Percentiles rank a stretch among this genome's conserved stretches.
Conservation (phyloP, 202 grass and related monocot genomes). For the Carex arenaria region DNA sequence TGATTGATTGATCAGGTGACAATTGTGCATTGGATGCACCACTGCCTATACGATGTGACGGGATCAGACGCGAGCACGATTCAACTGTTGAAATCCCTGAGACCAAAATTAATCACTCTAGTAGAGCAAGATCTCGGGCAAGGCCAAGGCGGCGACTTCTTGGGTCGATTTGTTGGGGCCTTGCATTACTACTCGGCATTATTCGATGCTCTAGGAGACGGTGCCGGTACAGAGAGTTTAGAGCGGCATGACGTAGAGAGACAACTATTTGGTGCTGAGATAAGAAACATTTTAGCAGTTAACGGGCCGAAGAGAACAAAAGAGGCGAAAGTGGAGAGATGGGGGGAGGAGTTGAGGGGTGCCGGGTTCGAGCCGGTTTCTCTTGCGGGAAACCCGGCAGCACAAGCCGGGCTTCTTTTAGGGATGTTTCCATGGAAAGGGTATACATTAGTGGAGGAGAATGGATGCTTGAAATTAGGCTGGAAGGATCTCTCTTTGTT, state of each 20-base stretch:
- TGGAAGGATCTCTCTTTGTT: conserved; percentile 95
- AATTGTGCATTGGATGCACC: conserved; percentile 95
- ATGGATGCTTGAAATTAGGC: conserved; percentile 63
- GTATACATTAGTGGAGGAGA: conserved; percentile 78
- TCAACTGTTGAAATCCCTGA: conserved; percentile 43
- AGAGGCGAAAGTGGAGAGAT: conserved; percentile 68
- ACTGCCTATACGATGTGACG: conserved; percentile 85
- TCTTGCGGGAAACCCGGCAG: conserved; percentile 57
- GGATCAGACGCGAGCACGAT: conserved; percentile 62
- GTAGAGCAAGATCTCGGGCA: conserved; percentile 86
- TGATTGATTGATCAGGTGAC: conserved; percentile 27
- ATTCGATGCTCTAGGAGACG: conserved; percentile 83
- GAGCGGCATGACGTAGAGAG: conserved; percentile 67
- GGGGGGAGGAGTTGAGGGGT: conserved; percentile 66
- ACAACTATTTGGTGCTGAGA: conserved; percentile 77
- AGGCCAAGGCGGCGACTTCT: conserved; percentile 58
- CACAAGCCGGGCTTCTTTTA: conserved; percentile 72
- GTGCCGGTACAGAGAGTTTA: conserved; percentile 25
- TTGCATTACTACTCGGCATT: conserved; percentile 94
- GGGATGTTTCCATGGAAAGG: conserved; percentile 91
- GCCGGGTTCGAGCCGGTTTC: conserved; percentile 62
- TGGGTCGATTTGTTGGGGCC: conserved; percentile 80
- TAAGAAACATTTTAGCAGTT: conserved; percentile 86
- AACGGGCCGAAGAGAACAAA: conserved; percentile 69
- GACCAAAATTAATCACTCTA: conserved; percentile 75